These are phyloP conservation scores for Naganishia liquefaciens DNA, from an alignment of 1,284 basidiomycete species.

Conservation along the genomic window DNA sequence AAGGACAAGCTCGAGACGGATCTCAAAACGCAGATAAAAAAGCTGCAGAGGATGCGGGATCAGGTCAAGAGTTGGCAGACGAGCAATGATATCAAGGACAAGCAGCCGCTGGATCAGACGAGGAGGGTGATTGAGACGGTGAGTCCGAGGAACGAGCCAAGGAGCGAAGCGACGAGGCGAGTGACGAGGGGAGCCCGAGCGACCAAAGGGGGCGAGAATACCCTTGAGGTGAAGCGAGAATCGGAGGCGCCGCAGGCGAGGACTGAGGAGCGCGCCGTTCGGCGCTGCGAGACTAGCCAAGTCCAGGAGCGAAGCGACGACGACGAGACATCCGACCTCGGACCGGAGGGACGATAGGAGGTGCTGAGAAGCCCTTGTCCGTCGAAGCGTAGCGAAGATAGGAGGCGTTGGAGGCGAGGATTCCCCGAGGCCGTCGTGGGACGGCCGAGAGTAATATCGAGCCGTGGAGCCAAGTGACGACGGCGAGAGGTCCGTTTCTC, in stretches of 20 bases:
- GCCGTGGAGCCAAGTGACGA: no score
- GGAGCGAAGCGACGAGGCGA: conserved; percentile 6
- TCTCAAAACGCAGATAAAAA: conserved; percentile 98
- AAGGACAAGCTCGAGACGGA: conserved; percentile 96
- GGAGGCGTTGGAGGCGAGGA: no score
- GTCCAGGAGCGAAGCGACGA: not conserved
- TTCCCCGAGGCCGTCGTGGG: no score
- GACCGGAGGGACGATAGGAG: not conserved
- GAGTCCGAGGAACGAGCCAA: conserved; percentile 52
- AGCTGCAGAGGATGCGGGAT: conserved; percentile 93
- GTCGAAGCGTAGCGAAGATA: not conserved
- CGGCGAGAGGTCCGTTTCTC: no score
- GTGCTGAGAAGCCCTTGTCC: no score
- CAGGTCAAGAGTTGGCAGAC: conserved; percentile 99
- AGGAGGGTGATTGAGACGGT: conserved; percentile 96
- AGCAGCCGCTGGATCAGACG: conserved; percentile 87
- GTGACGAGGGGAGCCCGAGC: not conserved
- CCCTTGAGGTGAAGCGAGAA: conserved; percentile 9
- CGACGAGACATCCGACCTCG: not conserved
- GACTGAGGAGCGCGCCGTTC: not conserved
- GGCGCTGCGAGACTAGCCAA: not conserved
- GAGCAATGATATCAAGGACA: conserved; percentile 99
- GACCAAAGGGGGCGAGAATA: conserved; percentile 1
- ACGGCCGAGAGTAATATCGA: no score
- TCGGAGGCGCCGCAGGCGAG: not conserved